These are phyloP conservation scores for Boeremia lycopersici DNA, from an alignment of 2,329 filamentous ascomycete genomes.

Conservation along the genomic window DNA sequence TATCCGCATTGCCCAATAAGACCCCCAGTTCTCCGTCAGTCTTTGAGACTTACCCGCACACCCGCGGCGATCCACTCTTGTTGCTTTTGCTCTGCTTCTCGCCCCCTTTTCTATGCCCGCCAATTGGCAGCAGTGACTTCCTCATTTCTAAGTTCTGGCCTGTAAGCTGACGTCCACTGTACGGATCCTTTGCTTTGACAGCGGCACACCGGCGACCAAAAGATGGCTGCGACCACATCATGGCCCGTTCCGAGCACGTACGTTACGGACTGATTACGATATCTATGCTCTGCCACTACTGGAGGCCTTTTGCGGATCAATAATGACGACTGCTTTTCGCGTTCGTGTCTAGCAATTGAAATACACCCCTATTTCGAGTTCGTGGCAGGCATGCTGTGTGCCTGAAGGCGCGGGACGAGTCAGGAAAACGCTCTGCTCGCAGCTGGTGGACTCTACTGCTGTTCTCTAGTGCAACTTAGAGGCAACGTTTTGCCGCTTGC, in stretches of 20 bases:
- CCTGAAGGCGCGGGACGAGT: conserved; percentile 8
- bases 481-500: conserved; percentile 7
- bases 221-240: conserved; percentile 19
- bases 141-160: conserved; percentile 15
- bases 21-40: conserved; percentile 20
- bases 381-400: conserved; percentile 4
- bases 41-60: conserved; percentile 37
- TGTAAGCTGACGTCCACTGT: conserved; percentile 19
- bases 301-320: conserved; percentile 7
- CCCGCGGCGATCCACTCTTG: conserved; percentile 19
- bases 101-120: conserved; percentile 22
- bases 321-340: not conserved
- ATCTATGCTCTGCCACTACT: conserved; percentile 1
- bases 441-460: conserved; percentile 2
- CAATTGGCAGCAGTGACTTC: conserved; percentile 22
- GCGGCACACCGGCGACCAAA: conserved; percentile 33
- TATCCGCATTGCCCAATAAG: conserved; percentile 39
- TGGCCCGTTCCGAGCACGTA: conserved; percentile 23
- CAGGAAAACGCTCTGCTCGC: conserved; percentile 10
- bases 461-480: conserved; percentile 4
- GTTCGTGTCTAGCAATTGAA: conserved; percentile 5
- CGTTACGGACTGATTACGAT: conserved; percentile 9
- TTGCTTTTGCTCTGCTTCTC: conserved; percentile 21
- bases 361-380: conserved; percentile 1
- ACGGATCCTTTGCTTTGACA: conserved; percentile 30